Percentiles rank a stretch among this genome's conserved stretches.
Evolutionary conservation across 495 filamentous ascomycete genomes (phyloP).

Genomic region (Aspergillus cristatus): DNA sequence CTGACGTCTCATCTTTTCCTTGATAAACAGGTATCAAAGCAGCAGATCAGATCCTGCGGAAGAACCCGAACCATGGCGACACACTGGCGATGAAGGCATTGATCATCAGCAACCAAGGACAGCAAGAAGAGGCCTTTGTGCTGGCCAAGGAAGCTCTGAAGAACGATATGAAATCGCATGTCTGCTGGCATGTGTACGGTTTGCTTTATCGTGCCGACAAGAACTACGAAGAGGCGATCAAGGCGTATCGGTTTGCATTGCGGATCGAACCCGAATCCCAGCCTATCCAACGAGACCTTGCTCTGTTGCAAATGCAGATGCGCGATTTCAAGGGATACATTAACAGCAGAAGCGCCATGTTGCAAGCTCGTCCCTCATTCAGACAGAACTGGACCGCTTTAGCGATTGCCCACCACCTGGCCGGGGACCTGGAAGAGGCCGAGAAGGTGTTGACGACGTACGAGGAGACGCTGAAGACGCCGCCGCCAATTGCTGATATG

Average conservation of each 20-base stretch:
- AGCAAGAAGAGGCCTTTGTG: conserved; percentile 85
- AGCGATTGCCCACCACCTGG: conserved; percentile 84
- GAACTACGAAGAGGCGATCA: conserved; percentile 98
- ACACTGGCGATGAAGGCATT: conserved; percentile 98
- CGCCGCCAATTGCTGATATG: conserved; percentile 66
- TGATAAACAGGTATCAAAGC: conserved; percentile 63
- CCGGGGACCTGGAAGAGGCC: conserved; percentile 72
- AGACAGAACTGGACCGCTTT: conserved; percentile 94
- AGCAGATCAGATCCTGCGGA: conserved; percentile 88
- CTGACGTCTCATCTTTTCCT: conserved; percentile 7
- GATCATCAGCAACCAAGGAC: conserved; percentile 84
- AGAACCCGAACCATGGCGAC: conserved; percentile 92
- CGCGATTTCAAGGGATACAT: conserved; percentile 91
- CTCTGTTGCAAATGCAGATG: conserved; percentile 91
- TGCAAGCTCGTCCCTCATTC: conserved; percentile 67
- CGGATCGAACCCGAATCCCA: conserved; percentile 83
- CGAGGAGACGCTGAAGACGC: conserved; percentile 78
- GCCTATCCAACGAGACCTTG: conserved; percentile 91
- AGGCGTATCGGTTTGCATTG: conserved; percentile 93
- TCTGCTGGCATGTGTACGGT: conserved; percentile 99
- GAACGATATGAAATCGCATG: conserved; percentile 96
- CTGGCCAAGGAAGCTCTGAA: conserved; percentile 84
- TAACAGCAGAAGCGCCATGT: conserved; percentile 72
- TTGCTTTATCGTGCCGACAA: conserved; percentile 84
- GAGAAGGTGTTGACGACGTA: conserved; percentile 87